phyloP scores from a whole-genome alignment of 352 stramenopile genomes.

The Pythium dissimile region DNA sequence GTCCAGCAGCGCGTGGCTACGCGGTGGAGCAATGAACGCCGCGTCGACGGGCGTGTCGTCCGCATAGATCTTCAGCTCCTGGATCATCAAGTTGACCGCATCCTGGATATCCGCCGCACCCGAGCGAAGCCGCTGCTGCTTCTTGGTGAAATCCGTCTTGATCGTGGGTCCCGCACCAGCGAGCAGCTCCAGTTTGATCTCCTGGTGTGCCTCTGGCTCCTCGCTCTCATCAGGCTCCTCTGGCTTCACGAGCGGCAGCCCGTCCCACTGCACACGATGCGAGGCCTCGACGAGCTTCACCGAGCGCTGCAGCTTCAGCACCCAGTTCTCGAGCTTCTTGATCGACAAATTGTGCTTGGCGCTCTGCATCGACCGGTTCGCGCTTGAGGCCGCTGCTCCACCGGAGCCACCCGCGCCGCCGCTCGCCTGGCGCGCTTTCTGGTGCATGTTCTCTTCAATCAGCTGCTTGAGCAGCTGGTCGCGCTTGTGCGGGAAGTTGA shows the following conservation, averaged over 20 bases:
- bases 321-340: constrained; percentile 76
- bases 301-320: constrained; percentile 63
- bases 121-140: constrained; percentile 64
- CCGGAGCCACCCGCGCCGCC: not conserved
- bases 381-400: not conserved
- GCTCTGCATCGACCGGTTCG: constrained; percentile 47
- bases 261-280: constrained; percentile 68
- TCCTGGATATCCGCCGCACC: constrained; percentile 52
- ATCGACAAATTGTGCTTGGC: constrained; percentile 75
- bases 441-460: constrained; percentile 62
- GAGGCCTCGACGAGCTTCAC: constrained; percentile 77
- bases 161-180: constrained; percentile 62
- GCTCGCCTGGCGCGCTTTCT: constrained; percentile 28
- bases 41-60: constrained; percentile 40
- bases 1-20: constrained; percentile 52
- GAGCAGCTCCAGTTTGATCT: constrained; percentile 28
- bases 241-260: constrained; percentile 28
- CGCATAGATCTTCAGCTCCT: constrained; percentile 70
- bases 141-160: constrained; percentile 71
- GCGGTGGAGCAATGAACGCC: constrained; percentile 49
- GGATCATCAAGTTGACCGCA: constrained; percentile 54
- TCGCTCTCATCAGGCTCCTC: constrained; percentile 25
- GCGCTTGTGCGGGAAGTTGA: constrained; percentile 78
- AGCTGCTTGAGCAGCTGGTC: constrained; percentile 53
- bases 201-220: constrained; percentile 30